Evolutionary conservation across 768 basidiomycete genomes (phyloP).

Genomic region (Suillus spraguei): DNA sequence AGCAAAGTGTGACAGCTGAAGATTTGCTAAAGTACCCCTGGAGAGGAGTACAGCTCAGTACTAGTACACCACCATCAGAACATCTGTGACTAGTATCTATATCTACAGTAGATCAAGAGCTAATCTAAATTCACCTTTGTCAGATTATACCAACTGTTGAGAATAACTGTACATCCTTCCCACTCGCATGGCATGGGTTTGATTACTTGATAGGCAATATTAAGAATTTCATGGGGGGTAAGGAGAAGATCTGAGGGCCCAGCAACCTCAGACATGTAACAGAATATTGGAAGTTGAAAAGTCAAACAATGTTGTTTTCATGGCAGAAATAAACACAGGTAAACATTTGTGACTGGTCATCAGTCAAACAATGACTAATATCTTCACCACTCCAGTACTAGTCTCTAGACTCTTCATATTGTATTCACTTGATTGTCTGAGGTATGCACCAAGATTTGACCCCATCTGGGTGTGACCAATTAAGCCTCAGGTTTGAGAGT

Average conservation of each 20-base stretch:
- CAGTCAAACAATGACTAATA: no score
- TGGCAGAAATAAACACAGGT: not conserved
- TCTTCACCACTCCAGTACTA: no score
- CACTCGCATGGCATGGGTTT: conserved; percentile 33
- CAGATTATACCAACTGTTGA: conserved; percentile 32
- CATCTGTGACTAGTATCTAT: conserved; percentile 13
- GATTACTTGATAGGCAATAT: conserved; percentile 27
- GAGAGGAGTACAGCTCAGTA: conserved; percentile 7
- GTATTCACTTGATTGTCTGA: no score
- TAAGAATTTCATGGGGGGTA: conserved; percentile 22
- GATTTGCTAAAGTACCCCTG: conserved; percentile 14
- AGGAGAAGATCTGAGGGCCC: conserved; percentile 17
- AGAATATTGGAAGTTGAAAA: not conserved
- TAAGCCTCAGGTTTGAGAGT: no score
- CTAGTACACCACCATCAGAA: conserved; percentile 6
- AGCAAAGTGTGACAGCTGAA: conserved; percentile 16
- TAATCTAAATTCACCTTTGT: conserved; percentile 29
- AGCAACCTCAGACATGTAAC: conserved; percentile 6
- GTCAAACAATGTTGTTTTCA: not conserved
- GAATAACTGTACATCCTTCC: conserved; percentile 26
- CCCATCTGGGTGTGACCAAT: no score
- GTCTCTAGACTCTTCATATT: no score
- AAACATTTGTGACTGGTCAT: not conserved
- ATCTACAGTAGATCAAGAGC: conserved; percentile 10
- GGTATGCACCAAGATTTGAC: no score